These are phyloP conservation scores for Penicillium simplicissimum DNA, from an alignment of 495 filamentous ascomycete genomes.

Conservation along the genomic window DNA sequence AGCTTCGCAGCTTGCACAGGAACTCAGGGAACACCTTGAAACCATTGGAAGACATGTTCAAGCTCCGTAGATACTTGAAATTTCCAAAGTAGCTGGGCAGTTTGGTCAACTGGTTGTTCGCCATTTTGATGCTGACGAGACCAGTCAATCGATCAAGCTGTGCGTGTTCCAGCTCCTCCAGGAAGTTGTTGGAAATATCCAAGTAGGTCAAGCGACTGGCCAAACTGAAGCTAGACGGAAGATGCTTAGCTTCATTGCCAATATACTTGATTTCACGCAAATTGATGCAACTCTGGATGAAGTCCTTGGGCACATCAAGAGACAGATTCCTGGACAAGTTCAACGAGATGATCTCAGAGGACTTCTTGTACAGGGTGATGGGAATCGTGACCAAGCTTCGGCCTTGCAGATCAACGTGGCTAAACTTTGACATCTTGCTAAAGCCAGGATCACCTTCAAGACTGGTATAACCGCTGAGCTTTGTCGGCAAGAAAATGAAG, in stretches of 20 bases:
- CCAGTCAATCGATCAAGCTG: conserved; percentile 68
- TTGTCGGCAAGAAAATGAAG: conserved; percentile 88
- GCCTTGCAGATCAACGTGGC: conserved; percentile 88
- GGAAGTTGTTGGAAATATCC: conserved; percentile 90
- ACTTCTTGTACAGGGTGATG: conserved; percentile 87
- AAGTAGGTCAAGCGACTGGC: conserved; percentile 82
- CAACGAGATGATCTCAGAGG: conserved; percentile 88
- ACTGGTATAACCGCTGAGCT: conserved; percentile 72
- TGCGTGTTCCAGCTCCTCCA: conserved; percentile 84
- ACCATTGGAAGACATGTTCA: conserved; percentile 92
- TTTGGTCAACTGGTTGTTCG: conserved; percentile 81
- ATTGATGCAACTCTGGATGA: conserved; percentile 89
- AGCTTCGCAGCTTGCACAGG: conserved; percentile 73
- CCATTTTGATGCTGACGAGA: conserved; percentile 87
- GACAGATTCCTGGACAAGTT: conserved; percentile 91
- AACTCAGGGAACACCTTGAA: conserved; percentile 82
- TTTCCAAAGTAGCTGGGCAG: conserved; percentile 79
- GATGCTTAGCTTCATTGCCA: conserved; percentile 82
- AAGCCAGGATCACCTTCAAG: conserved; percentile 77
- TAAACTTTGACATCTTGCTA: conserved; percentile 80
- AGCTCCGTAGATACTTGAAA: conserved; percentile 72
- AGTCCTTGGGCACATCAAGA: conserved; percentile 91
- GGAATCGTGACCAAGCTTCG: conserved; percentile 93
- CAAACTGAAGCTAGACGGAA: conserved; percentile 82
- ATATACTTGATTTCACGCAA: conserved; percentile 93